Evolutionary conservation across 805 yeast species (phyloP).

Genomic region (Pichia phayaonensis): DNA sequence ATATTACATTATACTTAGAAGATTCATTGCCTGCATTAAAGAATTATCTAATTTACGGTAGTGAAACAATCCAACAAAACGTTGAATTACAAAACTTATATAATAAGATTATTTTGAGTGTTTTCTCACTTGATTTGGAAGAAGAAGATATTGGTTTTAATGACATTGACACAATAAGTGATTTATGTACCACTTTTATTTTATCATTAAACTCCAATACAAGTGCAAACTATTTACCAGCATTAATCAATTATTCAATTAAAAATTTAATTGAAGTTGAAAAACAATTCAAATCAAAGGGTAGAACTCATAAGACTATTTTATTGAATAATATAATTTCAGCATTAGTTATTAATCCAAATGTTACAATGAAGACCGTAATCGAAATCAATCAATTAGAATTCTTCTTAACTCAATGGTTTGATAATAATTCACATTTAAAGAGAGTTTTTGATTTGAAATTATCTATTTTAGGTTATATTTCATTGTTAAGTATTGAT

Average conservation of each 20-base stretch:
- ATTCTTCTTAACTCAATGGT: constrained; percentile 60
- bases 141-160: constrained; percentile 44
- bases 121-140: constrained; percentile 24
- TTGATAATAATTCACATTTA: constrained; percentile 44
- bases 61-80: constrained; percentile 39
- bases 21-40: constrained; percentile 69
- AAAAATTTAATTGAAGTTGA: constrained; percentile 31
- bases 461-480: constrained; percentile 58
- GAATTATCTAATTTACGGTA: constrained; percentile 58
- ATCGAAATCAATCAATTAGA: constrained; percentile 37
- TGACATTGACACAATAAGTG: constrained; percentile 54
- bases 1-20: constrained; percentile 61
- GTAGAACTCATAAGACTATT: constrained; percentile 30
- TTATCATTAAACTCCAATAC: constrained; percentile 43
- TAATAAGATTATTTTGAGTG: constrained; percentile 40
- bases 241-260: constrained; percentile 37
- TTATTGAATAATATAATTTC: constrained; percentile 58
- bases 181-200: constrained; percentile 56
- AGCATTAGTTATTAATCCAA: constrained; percentile 54
- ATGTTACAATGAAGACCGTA: constrained; percentile 42
- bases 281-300: constrained; percentile 21
- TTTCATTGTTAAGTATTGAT: constrained; percentile 37
- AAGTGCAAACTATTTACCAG: constrained; percentile 39
- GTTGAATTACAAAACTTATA: constrained; percentile 42
- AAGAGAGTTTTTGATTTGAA: constrained; percentile 77